These are phyloP conservation scores for Sugiyamaella lignohabitans DNA, from an alignment of 805 yeast genomes.

Conservation along the genomic window DNA sequence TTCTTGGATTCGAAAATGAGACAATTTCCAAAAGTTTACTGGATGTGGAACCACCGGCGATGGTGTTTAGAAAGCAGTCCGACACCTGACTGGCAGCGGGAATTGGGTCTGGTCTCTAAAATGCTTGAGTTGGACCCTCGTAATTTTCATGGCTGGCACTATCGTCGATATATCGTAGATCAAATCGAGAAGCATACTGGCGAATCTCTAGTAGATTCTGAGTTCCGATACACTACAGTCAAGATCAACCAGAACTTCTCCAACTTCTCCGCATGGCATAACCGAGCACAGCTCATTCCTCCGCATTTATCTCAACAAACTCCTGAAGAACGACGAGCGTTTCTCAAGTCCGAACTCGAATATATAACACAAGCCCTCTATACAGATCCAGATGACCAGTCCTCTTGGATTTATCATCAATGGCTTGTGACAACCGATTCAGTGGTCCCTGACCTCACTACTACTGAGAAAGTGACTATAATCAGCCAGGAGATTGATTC, in stretches of 20 bases:
- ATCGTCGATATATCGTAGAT: conserved; percentile 64
- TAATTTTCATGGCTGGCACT: conserved; percentile 95
- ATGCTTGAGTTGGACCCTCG: conserved; percentile 68
- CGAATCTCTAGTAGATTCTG: conserved; percentile 37
- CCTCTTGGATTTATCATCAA: conserved; percentile 81
- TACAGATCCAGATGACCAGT: conserved; percentile 91
- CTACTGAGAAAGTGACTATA: conserved; percentile 34
- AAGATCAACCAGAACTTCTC: conserved; percentile 80
- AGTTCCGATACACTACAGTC: conserved; percentile 68
- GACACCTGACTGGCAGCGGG: conserved; percentile 59
- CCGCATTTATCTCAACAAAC: conserved; percentile 2
- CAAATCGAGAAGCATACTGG: conserved; percentile 24
- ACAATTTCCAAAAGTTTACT: conserved; percentile 79
- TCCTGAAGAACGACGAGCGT: conserved; percentile 26
- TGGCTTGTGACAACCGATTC: conserved; percentile 54
- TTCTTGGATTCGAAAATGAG: conserved; percentile 55
- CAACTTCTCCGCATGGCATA: conserved; percentile 95
- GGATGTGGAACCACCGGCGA: conserved; percentile 92
- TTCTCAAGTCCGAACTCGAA: conserved; percentile 53
- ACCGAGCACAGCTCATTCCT: conserved; percentile 65
- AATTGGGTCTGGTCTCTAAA: conserved; percentile 61
- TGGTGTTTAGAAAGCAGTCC: conserved; percentile 65
- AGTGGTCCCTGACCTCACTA: conserved; percentile 25
- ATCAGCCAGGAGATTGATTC: conserved; percentile 41
- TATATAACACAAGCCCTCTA: conserved; percentile 76